Evolutionary conservation across 192 early-diverging fungal genomes (phyloP), one percentile per base, ranked within the genome.

Genomic region (Coemansia sp.): DNA sequence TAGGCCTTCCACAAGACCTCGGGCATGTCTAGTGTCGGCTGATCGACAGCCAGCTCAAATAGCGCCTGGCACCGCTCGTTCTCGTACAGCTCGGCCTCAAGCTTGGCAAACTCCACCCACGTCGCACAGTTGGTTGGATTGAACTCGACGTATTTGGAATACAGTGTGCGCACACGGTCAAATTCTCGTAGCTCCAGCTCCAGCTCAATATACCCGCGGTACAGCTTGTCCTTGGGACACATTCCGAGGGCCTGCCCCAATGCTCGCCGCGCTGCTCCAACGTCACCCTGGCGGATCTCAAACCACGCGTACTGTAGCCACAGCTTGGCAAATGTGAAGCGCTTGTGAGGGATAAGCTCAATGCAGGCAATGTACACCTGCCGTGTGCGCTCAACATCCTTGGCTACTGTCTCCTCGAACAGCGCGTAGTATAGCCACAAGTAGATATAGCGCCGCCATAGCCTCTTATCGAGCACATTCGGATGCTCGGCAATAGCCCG

Each of bases 1-100:
- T 93, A 99, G 0, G 93, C 90, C 78, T 98, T 99, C 98, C 98
- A 99, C 50, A 99, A 75, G 16, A 98, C 88, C 71, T 99, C 98
- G 36, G 98, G 98, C 97, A 98, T 97, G 66, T 99, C 96, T 66
- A 99, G 73, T 16, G 85, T 87, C 0, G 90, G 90, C 77, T 99
- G 98, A 45, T 86, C 81, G 36, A 98, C 86, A 3, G 95, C 97
- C 64, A 98, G 81, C 54, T 96, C 93, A 81, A 97, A 95, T 33
- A 99, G 89, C 37, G 92, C 98, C 44, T 91, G 85, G 3, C 87
- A 84, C 35, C 96, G 85, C 1, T 98, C 95, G 17, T 75, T 74
- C 64, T 99, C 98, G 51, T 93, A 93, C 51, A 99, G 68, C 63
- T 89, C 87, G 10, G 72, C 70, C 70, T 99, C 98, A 31, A 99